Evolutionary conservation across 2,329 filamentous ascomycete species (phyloP).

Genomic region (Eutypella sp.): DNA sequence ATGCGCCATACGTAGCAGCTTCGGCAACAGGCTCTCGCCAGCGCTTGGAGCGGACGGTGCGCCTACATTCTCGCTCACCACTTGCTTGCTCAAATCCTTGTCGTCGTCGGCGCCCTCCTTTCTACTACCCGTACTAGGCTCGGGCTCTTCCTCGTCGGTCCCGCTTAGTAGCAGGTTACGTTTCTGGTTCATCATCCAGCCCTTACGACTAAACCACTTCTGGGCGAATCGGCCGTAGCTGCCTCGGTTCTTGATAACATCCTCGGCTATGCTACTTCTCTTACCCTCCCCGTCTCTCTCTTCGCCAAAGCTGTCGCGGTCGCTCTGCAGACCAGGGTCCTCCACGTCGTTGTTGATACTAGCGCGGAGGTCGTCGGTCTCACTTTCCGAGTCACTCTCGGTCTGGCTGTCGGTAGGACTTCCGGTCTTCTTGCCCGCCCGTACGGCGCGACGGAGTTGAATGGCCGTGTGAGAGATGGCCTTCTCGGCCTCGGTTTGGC

Average conservation of each 20-base stretch:
- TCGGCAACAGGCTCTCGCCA: conserved; percentile 64
- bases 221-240: conserved; percentile 86
- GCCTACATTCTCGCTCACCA: conserved; percentile 22
- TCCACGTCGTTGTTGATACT: conserved; percentile 26
- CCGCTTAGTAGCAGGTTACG: conserved; percentile 64
- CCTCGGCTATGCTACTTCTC: conserved; percentile 69
- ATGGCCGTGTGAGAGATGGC: conserved; percentile 60
- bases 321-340: conserved; percentile 23
- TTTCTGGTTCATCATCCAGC: conserved; percentile 70
- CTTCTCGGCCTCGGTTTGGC: conserved; percentile 65
- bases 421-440: conserved; percentile 25
- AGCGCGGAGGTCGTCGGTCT: conserved; percentile 40
- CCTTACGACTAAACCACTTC: conserved; percentile 83
- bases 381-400: conserved; percentile 36
- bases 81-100: conserved; percentile 23
- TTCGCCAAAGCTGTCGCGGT: conserved; percentile 15
- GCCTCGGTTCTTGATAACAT: conserved; percentile 79
- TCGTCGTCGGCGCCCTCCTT: conserved; percentile 34
- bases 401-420: background rate
- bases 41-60: conserved; percentile 25
- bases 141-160: conserved; percentile 6
- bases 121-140: conserved; percentile 10
- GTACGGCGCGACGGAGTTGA: conserved; percentile 32
- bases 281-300: conserved; percentile 25
- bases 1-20: conserved; percentile 76